These are phyloP conservation scores for Russula emetica DNA, from an alignment of 768 basidiomycete species.

Conservation along the genomic window DNA sequence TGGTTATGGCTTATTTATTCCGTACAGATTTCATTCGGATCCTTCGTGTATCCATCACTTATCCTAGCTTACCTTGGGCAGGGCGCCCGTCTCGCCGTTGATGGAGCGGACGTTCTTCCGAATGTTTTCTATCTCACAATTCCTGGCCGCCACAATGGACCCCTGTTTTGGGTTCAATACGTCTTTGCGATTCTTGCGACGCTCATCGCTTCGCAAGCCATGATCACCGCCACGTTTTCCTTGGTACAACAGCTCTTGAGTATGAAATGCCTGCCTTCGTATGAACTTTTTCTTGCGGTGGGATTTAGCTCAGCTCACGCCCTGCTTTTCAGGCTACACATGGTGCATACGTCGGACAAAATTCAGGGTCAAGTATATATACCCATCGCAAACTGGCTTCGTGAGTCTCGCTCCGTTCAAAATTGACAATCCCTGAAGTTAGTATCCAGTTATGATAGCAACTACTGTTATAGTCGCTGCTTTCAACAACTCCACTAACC, in stretches of 20 bases:
- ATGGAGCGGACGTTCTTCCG: conserved; percentile 45
- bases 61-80: conserved; percentile 68
- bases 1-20: background rate
- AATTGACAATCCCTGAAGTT: background rate
- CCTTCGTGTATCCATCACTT: conserved; percentile 55
- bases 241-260: conserved; percentile 62
- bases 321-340: conserved; percentile 37
- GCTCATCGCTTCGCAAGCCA: conserved; percentile 61
- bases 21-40: conserved; percentile 46
- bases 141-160: conserved; percentile 50
- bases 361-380: conserved; percentile 65
- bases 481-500: conserved; percentile 49
- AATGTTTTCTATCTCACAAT: conserved; percentile 65
- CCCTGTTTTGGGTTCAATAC: conserved; percentile 62
- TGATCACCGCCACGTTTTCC: conserved; percentile 66
- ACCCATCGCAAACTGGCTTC: conserved; percentile 55
- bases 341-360: conserved; percentile 57
- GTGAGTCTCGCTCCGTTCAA: conserved; percentile 30
- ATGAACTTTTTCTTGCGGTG: conserved; percentile 14
- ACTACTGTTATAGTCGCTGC: conserved; percentile 53
- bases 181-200: conserved; percentile 62
- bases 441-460: conserved; percentile 42
- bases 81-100: conserved; percentile 54
- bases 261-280: conserved; percentile 53
- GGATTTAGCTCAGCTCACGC: background rate